Evolutionary conservation across 768 basidiomycete genomes (phyloP).

Genomic region (Phylloporus arenicola): DNA sequence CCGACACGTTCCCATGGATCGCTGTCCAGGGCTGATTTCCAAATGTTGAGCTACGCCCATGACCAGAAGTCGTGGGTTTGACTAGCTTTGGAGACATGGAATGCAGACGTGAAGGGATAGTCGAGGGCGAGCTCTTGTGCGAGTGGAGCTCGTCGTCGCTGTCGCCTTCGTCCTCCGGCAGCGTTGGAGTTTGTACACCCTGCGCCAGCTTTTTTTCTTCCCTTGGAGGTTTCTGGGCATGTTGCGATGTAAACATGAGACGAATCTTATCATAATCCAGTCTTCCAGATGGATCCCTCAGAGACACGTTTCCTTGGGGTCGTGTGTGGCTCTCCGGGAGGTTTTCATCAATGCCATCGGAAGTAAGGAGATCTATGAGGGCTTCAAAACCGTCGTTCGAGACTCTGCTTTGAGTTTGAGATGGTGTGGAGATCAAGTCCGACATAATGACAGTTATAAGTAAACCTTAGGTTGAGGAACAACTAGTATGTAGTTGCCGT

Average conservation of each 20-base stretch:
- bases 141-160: slow-evolving; percentile 17
- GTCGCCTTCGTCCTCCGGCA: slow-evolving; percentile 5
- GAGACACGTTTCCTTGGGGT: slow-evolving; percentile 1
- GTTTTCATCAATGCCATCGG: slow-evolving; percentile 20
- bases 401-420: slow-evolving; percentile 15
- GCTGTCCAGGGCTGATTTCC: slow-evolving; percentile 14
- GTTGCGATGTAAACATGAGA: slow-evolving; percentile 20
- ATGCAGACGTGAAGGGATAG: slow-evolving; percentile 6
- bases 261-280: slow-evolving; percentile 31
- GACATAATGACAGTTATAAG: slow-evolving; percentile 14
- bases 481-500: too few relatives aligned
- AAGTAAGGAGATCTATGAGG: slow-evolving; percentile 29
- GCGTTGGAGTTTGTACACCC: neutral
- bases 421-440: slow-evolving; percentile 21
- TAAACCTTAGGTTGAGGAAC: too few relatives aligned
- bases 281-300: slow-evolving; percentile 28
- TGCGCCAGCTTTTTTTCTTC: neutral
- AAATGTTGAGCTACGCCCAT: slow-evolving; percentile 23
- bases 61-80: slow-evolving; percentile 1
- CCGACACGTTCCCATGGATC: slow-evolving; percentile 5
- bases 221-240: neutral
- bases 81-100: slow-evolving; percentile 15
- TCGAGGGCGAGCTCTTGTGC: slow-evolving; percentile 4
- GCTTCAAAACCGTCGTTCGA: slow-evolving; percentile 22
- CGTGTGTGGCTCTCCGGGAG: neutral